Evolutionary conservation across 768 basidiomycete genomes (phyloP), one percentile per base, ranked within the genome.

Genomic region (Phanerochaete sordida): DNA sequence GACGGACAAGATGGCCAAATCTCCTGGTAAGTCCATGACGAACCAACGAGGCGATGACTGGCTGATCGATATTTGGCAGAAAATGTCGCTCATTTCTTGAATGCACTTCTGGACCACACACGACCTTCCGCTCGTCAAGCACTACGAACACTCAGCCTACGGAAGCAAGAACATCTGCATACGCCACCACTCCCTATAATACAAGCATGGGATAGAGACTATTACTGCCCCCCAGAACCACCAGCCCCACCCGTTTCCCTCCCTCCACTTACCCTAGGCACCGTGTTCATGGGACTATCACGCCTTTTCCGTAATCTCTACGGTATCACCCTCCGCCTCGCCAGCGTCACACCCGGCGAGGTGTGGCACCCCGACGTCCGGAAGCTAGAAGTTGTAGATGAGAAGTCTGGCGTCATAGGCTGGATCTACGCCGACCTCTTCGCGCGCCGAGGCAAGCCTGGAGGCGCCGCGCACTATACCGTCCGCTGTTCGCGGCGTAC

Each of bases 141-240:
- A 46, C 75, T 98, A 37, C 80, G 80, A 39, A 79, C 85, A 47
- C 79, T 84, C 58, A 84, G 80, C 71, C 75, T 73, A 65, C 85
- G 82, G 64, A 98, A 98, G 77, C 88, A 91, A 70, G 78, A 77
- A 9, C 87, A 90, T 65, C 82, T 93, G 28, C 74, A 77, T 23
- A 78, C 85, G 1, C 75, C 79, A 0, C 74, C 79, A 23, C 75
- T 82, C 48, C 90, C 90, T 45, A 76, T 77, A 24, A 84, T 98
- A 53, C 84, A 96, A 64, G 88, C 94, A n/a, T 99, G 97, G 97
- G 97, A 98, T 74, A 83, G 95, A 64, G 95, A 98, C 65, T 96
- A 88, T 70, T 98, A 94, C 72, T 90, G 92, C 59, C 88, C 90
- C 0, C 87, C 87, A 3, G 86, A 91, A 72, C 84, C 86, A 12